Evolutionary conservation across 2,329 filamentous ascomycete species (phyloP), one percentile per base, ranked within the genome.

Genomic region (Trichophyton simii): DNA sequence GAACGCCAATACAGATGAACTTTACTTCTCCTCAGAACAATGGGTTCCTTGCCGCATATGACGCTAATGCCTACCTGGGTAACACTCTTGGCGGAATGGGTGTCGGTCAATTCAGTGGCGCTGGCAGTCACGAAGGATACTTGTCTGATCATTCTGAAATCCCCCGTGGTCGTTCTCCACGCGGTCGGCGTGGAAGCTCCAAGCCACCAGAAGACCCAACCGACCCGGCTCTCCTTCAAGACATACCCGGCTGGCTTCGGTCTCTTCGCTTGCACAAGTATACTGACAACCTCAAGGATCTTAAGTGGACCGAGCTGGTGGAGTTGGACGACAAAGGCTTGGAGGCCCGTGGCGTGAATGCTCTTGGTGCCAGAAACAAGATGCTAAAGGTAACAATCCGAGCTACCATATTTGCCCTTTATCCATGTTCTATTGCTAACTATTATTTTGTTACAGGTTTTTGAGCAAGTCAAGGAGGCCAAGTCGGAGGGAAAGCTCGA

Each of bases 141-240:
- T 79, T 96, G 59, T 96, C 92, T 28, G 94, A 97, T 71, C 90
- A 95, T 71, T 95, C 90, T 48, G 92, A 96, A 67, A 88, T 96
- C 75, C 83, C 84, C 61, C 88, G 94, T 65, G 94, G 94, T 58
- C 86, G 94, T 61, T 97, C 92, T 63, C 94, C 94, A 62, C 86
- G 94, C 68, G 94, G 94, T 68, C 86, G 94, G 65, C 83, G 94
- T 67, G 94, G 94, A 66, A 96, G 87, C 80, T 96, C 90, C 50
- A 99, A 97, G 82, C 94, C 94, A 34, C 94, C 94, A 55, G 94
- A 99, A 79, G 94, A 99, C 70, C 94, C 94, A 3, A 97, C 92
- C 20, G 94, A 99, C 74, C 87, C 88, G 15, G 85, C 82, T 48
- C 82, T 99, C 63, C 81, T 99, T 68, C 89, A 95, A 76, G 94